Conservation (phyloP, 768 basidiomycete genomes). For the Suillus placidus region DNA sequence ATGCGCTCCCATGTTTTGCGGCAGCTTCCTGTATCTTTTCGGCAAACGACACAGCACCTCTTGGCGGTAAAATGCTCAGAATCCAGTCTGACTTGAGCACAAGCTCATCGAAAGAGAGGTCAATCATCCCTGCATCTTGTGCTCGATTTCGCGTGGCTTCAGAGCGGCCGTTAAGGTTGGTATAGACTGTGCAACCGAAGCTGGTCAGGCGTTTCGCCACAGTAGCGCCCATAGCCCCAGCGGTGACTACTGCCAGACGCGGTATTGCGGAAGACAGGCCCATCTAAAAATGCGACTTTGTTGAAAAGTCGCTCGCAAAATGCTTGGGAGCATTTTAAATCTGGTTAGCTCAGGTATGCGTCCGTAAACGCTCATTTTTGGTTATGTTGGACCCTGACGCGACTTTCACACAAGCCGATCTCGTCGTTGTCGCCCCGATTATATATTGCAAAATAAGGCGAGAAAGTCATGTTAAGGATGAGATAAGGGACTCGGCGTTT, state of each 20-base stretch:
- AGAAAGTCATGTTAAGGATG: too few relatives aligned
- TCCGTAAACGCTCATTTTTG: too few relatives aligned
- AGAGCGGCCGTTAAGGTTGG: conserved; percentile 56
- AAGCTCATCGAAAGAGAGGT: conserved; percentile 42
- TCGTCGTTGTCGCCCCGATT: too few relatives aligned
- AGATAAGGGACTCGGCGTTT: too few relatives aligned
- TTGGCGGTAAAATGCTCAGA: conserved; percentile 61
- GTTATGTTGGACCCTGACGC: too few relatives aligned
- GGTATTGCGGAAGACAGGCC: conserved; percentile 20
- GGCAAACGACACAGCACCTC: conserved; percentile 50
- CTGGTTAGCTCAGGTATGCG: too few relatives aligned
- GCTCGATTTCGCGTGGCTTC: conserved; percentile 52
- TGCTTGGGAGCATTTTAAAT: too few relatives aligned
- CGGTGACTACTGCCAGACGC: conserved; percentile 52
- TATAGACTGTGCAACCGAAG: conserved; percentile 56
- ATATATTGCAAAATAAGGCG: too few relatives aligned
- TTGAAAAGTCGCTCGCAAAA: too few relatives aligned
- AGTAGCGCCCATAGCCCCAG: conserved; percentile 63
- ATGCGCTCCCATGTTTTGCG: background rate
- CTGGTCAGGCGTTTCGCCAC: conserved; percentile 50
- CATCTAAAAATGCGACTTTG: too few relatives aligned
- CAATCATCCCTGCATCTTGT: conserved; percentile 51
- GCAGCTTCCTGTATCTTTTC: conserved; percentile 24
- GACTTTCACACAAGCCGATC: too few relatives aligned
- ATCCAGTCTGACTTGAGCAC: conserved; percentile 44